phyloP scores from a whole-genome alignment of 345 rosid genomes.

The Syzygium jambos region DNA sequence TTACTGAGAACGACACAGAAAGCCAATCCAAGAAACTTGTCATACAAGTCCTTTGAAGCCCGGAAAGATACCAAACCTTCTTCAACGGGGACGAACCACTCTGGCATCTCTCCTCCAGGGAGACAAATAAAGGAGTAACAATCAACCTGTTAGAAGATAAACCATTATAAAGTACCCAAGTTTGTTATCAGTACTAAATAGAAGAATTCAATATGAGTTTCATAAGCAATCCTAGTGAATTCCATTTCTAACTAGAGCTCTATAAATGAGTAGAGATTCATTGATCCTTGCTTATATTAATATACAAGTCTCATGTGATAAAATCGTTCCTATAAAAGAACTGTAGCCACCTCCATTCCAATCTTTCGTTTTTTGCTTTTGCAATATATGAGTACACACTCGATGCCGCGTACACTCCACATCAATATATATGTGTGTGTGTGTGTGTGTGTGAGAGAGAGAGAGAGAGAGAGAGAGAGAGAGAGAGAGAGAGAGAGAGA shows the following conservation, averaged over 20 bases:
- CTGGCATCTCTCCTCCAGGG: not conserved
- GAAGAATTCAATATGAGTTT: not conserved
- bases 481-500: not conserved
- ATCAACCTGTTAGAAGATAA: accelerated
- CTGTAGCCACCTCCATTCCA: not conserved
- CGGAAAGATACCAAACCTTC: no score
- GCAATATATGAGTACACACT: not conserved
- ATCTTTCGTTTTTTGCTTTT: not conserved
- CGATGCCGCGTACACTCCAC: not conserved
- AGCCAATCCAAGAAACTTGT: no score
- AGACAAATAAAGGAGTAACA: accelerated
- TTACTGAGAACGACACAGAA: accelerated
- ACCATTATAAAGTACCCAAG: not conserved
- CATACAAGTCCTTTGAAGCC: no score
- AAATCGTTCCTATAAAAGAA: not conserved
- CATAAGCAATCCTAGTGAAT: not conserved
- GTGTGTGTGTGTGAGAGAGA: not conserved
- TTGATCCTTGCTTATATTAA: accelerated
- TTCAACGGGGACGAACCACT: no score
- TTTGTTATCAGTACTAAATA: not conserved
- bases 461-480: not conserved
- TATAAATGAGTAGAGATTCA: not conserved
- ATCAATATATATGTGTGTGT: not conserved
- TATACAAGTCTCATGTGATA: not conserved
- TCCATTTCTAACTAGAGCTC: not conserved